Percentiles rank a stretch among this genome's conserved stretches.
Evolutionary conservation across 2,329 filamentous ascomycete species (phyloP).

Genomic region (Penicillium sp.): DNA sequence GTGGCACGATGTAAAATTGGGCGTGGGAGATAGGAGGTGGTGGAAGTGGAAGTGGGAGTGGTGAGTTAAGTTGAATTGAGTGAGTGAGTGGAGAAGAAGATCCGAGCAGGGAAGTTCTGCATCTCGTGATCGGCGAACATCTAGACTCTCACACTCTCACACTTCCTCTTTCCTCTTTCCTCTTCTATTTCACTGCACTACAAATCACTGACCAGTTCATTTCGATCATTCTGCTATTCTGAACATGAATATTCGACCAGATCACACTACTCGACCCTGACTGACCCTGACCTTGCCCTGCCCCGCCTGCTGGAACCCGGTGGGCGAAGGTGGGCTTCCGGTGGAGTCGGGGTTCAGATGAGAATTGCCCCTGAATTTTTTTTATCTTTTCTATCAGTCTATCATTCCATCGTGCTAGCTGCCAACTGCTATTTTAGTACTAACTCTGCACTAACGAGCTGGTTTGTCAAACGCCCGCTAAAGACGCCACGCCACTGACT

Average conservation of each 20-base stretch:
- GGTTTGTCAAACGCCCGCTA: no score
- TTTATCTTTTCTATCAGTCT: not conserved
- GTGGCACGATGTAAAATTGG: not conserved
- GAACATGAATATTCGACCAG: no score
- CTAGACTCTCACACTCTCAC: not conserved
- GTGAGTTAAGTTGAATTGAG: not conserved
- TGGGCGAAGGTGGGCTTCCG: not conserved
- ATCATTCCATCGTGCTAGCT: no score
- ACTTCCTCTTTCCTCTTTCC: not conserved
- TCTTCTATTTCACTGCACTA: not conserved
- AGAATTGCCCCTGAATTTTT: not conserved
- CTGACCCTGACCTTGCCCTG: no score
- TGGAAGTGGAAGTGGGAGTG: not conserved
- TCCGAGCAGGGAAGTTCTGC: no score
- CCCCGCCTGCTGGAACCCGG: conserved; percentile 2
- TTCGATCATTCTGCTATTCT: not conserved
- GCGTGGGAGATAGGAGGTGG: not conserved
- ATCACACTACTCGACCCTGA: no score
- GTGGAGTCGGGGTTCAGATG: not conserved
- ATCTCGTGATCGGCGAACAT: not conserved
- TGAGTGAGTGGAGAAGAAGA: no score
- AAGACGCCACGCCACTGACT: no score
- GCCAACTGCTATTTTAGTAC: no score
- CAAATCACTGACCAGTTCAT: no score
- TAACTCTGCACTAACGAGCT: no score